phyloP scores from a whole-genome alignment of 164 flowering plant genomes.

The Tinospora cordifolia region DNA sequence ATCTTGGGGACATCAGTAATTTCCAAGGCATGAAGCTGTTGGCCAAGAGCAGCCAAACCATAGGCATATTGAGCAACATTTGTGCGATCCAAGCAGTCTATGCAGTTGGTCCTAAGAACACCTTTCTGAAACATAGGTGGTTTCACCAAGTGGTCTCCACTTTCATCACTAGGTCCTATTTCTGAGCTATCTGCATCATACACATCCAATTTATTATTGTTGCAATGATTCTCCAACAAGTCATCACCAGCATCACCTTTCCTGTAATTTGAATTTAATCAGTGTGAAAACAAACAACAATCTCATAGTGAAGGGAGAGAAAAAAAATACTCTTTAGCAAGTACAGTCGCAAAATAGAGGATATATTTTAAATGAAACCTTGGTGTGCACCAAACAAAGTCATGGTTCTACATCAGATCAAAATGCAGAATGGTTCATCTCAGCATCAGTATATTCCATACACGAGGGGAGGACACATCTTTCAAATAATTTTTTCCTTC shows the following conservation, averaged over 20 bases:
- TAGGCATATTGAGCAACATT: constrained; percentile 91
- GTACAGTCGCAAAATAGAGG: not conserved
- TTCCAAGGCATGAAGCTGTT: constrained; percentile 70
- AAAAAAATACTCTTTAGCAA: not conserved
- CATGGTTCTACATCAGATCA: not conserved
- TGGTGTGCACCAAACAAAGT: not conserved
- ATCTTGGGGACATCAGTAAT: constrained; percentile 35
- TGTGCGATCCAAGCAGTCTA: constrained; percentile 97
- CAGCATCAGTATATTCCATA: too few species aligned
- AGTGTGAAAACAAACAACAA: not conserved
- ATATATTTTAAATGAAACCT: not conserved
- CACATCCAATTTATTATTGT: constrained; percentile 19
- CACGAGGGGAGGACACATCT: not conserved
- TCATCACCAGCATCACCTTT: constrained; percentile 18
- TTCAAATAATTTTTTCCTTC: not conserved
- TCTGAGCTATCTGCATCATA: constrained; percentile 25
- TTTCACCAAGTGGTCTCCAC: constrained; percentile 25
- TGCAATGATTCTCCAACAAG: constrained; percentile 13
- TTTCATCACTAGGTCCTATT: constrained; percentile 20
- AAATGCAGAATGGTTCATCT: not conserved
- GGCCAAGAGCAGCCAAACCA: constrained; percentile 85
- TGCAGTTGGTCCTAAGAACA: constrained; percentile 89
- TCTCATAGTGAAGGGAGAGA: not conserved
- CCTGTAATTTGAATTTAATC: constrained; percentile 26
- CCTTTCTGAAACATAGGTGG: constrained; percentile 61